Evolutionary conservation across 371 early-diverging fungal species (phyloP), one percentile per base, ranked within the genome.

Genomic region (Pancytospora epiphaga): DNA sequence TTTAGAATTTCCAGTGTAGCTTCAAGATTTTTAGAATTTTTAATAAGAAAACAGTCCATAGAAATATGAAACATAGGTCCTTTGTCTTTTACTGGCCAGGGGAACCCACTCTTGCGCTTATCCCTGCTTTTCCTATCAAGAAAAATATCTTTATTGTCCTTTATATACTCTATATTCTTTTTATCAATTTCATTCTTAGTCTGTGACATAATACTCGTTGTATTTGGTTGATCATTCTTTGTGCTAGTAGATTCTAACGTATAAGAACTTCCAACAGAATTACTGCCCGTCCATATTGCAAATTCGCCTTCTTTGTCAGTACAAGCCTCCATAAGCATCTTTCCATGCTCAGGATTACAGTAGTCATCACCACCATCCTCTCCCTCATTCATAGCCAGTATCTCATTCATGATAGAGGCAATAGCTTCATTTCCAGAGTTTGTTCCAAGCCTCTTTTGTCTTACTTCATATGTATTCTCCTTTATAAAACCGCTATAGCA

Each of bases 401-500:
- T n/a, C n/a, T n/a, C n/a, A n/a, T n/a, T n/a, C 43, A 40, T 40
- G 43, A 40, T 40, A 40, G 9, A 12, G 12, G 9, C 43, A 40
- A 40, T 40, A n/a, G n/a, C n/a, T n/a, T n/a, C n/a, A n/a, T n/a
- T n/a, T n/a, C n/a, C n/a, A n/a, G n/a, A n/a, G n/a, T n/a, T n/a
- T n/a, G n/a, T n/a, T n/a, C n/a, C n/a, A n/a, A n/a, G n/a, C n/a
- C n/a, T n/a, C n/a, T n/a, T n/a, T n/a, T n/a, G n/a, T n/a, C n/a
- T n/a, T n/a, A n/a, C n/a, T n/a, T n/a, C 27, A 6, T 25, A 12
- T 25, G 29, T 22, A n/a, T n/a, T n/a, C n/a, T n/a, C n/a, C n/a
- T n/a, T n/a, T n/a, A n/a, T n/a, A n/a, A n/a, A n/a, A 9, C 15
- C 1, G 9, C 29, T 50, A 33, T 68, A 34, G 43, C 73, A 73